A percentile compares a stretch with the other conserved stretches of the same genome.
These are phyloP conservation scores for Tribonema minus DNA, from an alignment of 108 stramenopile species.

Conservation along the genomic window DNA sequence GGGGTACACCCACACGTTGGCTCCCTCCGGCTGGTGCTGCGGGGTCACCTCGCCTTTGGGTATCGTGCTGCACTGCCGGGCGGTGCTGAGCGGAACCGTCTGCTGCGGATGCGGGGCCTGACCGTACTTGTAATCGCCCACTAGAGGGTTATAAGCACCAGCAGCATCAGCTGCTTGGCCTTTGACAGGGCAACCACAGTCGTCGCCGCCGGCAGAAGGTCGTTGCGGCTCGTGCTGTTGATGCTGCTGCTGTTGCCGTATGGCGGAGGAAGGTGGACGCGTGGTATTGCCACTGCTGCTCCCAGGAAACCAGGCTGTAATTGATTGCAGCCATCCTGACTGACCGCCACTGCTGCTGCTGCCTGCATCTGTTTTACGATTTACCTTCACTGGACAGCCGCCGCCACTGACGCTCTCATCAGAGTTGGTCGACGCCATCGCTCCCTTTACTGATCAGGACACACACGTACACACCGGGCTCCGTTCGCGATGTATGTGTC, in stretches of 20 bases:
- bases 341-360: neutral
- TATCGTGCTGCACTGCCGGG: conserved; percentile 30
- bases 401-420: neutral
- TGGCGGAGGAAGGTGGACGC: neutral
- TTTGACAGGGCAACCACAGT: conserved; percentile 14
- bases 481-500: too few species aligned
- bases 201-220: neutral
- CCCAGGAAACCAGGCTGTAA: neutral
- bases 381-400: neutral
- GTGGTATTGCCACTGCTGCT: neutral
- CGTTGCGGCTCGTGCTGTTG: neutral
- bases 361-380: neutral
- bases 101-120: conserved; percentile 39
- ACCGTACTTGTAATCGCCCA: conserved; percentile 25
- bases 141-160: conserved; percentile 19
- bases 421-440: too few species aligned
- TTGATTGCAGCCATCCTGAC: neutral
- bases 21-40: conserved; percentile 42
- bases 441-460: too few species aligned
- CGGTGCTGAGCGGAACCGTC: conserved; percentile 38
- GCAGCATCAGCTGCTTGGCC: neutral
- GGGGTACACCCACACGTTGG: conserved; percentile 82
- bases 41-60: conserved; percentile 45
- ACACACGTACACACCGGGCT: too few species aligned
- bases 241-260: neutral